phyloP scores from a whole-genome alignment of 2,329 filamentous ascomycete species.

The Hirsutella rhossiliensis region DNA sequence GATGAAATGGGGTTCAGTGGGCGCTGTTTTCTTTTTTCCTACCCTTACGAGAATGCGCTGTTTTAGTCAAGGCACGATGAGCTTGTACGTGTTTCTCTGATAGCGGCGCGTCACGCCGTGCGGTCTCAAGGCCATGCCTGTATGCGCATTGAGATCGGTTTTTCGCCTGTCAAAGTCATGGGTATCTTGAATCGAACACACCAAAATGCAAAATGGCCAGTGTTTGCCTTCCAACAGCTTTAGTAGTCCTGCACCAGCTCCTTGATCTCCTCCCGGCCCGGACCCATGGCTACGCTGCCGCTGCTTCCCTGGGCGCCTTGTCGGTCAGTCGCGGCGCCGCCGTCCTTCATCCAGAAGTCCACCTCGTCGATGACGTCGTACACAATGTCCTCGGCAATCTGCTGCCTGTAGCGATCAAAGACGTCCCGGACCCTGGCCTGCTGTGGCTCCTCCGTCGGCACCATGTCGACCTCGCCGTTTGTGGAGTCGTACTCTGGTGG shows the following conservation, averaged over 20 bases:
- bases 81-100: too few species aligned
- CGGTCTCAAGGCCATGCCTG: too few species aligned
- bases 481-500: slow-evolving; percentile 46
- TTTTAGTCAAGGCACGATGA: too few species aligned
- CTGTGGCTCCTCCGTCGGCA: slow-evolving; percentile 10
- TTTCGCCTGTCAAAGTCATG: slow-evolving; percentile 1
- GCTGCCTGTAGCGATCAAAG: slow-evolving; percentile 74
- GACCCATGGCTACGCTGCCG: slow-evolving; percentile 28
- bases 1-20: too few species aligned
- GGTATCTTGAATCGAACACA: slow-evolving; percentile 11
- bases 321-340: slow-evolving; percentile 35
- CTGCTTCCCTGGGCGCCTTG: slow-evolving; percentile 32
- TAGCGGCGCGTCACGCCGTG: too few species aligned
- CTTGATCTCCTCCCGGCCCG: slow-evolving; percentile 46
- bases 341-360: slow-evolving; percentile 73
- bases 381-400: slow-evolving; percentile 87
- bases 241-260: slow-evolving; percentile 53
- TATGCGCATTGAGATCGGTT: too few species aligned
- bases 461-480: slow-evolving; percentile 36
- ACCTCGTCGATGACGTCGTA: slow-evolving; percentile 93
- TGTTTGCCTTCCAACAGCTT: neutral
- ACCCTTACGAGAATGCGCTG: too few species aligned
- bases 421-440: slow-evolving; percentile 43
- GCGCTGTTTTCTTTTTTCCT: too few species aligned
- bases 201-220: neutral